These are phyloP conservation scores for Tagetes patula DNA, from an alignment of 129 eudicot species.

Conservation along the genomic window DNA sequence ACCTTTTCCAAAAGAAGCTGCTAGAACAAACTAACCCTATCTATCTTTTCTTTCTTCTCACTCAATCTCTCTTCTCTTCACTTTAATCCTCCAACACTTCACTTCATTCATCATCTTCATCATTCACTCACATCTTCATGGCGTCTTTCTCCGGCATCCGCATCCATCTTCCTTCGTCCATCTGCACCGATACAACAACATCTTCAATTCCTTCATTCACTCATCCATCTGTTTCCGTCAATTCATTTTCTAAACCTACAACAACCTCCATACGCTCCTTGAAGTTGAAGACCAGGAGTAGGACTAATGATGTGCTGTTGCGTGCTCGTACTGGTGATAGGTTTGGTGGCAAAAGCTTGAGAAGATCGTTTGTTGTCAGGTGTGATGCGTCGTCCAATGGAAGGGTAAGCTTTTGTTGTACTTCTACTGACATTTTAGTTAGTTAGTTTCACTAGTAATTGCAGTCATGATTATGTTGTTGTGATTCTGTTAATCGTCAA, in stretches of 20 bases:
- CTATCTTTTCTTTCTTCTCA: slow-evolving; percentile 7
- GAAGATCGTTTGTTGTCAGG: slow-evolving; percentile 48
- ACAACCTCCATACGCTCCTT: slow-evolving; percentile 28
- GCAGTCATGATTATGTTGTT: not conserved
- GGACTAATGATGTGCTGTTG: slow-evolving; percentile 27
- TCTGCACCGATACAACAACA: slow-evolving; percentile 25
- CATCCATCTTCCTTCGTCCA: slow-evolving; percentile 30
- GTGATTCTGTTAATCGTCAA: not conserved
- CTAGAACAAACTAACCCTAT: not conserved
- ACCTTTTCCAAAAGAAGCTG: not conserved
- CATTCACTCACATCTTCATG: not conserved
- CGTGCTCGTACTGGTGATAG: slow-evolving; percentile 20
- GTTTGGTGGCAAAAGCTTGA: slow-evolving; percentile 27
- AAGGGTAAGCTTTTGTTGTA: slow-evolving; percentile 38
- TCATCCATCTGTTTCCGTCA: slow-evolving; percentile 38
- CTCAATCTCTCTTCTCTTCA: not conserved
- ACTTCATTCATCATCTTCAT: not conserved
- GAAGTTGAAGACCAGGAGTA: slow-evolving; percentile 31
- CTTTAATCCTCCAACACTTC: not conserved
- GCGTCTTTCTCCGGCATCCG: slow-evolving; percentile 54
- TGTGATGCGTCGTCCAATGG: slow-evolving; percentile 61
- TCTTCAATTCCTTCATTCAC: slow-evolving; percentile 25
- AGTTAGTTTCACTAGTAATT: not conserved
- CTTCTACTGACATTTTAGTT: not conserved
- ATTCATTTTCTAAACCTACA: slow-evolving; percentile 35